These are phyloP conservation scores for Aegilops tauschii DNA, from an alignment of 176 grass and related monocot genomes.

Conservation along the genomic window DNA sequence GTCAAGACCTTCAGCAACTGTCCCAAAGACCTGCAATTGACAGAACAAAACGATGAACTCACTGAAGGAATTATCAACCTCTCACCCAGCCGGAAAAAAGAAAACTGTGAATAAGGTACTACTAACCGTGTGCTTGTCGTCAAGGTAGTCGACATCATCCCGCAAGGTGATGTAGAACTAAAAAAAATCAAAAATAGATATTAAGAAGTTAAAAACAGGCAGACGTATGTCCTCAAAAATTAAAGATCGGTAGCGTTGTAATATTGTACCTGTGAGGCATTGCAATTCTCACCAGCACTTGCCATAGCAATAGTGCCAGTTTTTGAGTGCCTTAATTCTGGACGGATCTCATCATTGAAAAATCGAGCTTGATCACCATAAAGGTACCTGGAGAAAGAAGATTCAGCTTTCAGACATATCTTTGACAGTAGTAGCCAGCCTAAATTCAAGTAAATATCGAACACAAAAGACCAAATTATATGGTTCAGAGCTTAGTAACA, in stretches of 20 bases:
- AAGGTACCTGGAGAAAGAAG: slow-evolving; percentile 56
- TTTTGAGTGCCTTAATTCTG: slow-evolving; percentile 78
- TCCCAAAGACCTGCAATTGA: slow-evolving; percentile 74
- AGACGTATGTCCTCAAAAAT: neutral
- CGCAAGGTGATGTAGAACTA: slow-evolving; percentile 94
- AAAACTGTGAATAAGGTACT: neutral
- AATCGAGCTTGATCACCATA: slow-evolving; percentile 96
- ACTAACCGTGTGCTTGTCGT: slow-evolving; percentile 91
- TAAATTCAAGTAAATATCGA: neutral
- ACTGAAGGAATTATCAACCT: neutral
- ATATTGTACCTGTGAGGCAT: slow-evolving; percentile 79
- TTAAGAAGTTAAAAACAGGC: neutral
- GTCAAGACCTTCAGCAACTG: slow-evolving; percentile 82
- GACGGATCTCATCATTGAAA: slow-evolving; percentile 81
- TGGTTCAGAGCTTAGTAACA: neutral
- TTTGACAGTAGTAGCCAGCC: neutral
- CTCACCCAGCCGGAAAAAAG: neutral
- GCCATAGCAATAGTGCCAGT: slow-evolving; percentile 93
- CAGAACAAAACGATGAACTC: neutral
- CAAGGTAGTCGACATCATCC: slow-evolving; percentile 93
- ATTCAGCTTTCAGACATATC: slow-evolving; percentile 29
- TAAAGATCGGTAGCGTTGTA: neutral
- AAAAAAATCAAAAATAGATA: slow-evolving; percentile 11
- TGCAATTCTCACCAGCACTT: slow-evolving; percentile 86
- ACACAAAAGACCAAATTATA: neutral